Evolutionary conservation across 2,329 filamentous ascomycete species (phyloP), one percentile per base, ranked within the genome.

Genomic region (Beauveria brongniartii): DNA sequence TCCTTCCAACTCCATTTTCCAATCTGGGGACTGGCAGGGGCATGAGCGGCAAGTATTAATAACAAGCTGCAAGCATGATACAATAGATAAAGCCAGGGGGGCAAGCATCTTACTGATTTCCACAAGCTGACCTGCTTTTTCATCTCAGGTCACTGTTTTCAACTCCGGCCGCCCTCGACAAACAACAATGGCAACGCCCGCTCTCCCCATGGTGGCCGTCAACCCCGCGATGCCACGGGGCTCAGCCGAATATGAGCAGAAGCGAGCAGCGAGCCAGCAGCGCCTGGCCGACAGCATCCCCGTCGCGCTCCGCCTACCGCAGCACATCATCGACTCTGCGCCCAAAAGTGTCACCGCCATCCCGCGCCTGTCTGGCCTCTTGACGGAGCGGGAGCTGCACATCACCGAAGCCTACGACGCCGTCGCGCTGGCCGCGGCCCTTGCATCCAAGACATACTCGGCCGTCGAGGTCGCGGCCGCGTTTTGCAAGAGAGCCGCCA

Each of bases 401-500:
- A 79, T 83, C 41, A 83, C 81, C 0, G 76, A 79, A 40, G 69
- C 72, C 16, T 75, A 77, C 54, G 77, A 80, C 64, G 77, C 74
- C 0, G 68, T 72, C 5, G 72, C 66, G 1, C 71, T 82, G 5
- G 74, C 75, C 0, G 69, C 68, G 30, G 74, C 72, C 10, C 74
- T 80, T 9, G 72, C 72, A 0, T 62, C 64, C 2, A 65, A 66
- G 9, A 70, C 71, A 26, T 68, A 75, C 47, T 74, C 73, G 3
- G 70, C 77, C 1, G 72, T 75, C 1, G 69, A 70, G 6, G 78
- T 79, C 0, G 71, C 72, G 1, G 71, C 69, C 14, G 82, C 82
- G 0, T 87, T 82, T 66, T 78, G 75, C 64, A 82, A 82, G 67
- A 67, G 78, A 6, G 78, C 79, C 3, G 75, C 76, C 1, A 72